These are phyloP conservation scores for Eragrostis tef DNA, from an alignment of 202 grass and related monocot species.

Conservation along the genomic window DNA sequence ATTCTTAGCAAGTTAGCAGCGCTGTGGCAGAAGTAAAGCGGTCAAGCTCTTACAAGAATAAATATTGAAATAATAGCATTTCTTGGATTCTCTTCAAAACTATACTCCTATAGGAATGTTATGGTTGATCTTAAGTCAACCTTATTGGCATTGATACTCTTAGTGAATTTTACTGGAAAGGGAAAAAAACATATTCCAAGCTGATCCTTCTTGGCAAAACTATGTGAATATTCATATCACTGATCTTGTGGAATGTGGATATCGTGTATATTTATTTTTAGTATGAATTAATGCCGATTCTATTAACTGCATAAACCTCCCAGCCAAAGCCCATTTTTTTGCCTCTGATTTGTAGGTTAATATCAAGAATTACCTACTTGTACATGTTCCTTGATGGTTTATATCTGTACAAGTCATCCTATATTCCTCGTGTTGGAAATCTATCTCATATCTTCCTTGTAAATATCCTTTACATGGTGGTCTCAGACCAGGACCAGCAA, in stretches of 20 bases:
- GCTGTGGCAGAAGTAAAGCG: neutral
- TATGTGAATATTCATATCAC: no score
- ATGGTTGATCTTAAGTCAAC: neutral
- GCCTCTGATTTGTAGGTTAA: neutral
- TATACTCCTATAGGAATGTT: neutral
- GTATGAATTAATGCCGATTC: no score
- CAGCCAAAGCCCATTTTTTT: no score
- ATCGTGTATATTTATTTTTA: no score
- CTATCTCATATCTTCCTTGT: no score
- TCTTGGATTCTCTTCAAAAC: neutral
- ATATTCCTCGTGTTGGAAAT: no score
- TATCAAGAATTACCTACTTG: conserved; percentile 15
- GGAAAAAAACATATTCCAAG: neutral
- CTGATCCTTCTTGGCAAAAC: conserved; percentile 15
- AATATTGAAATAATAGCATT: neutral
- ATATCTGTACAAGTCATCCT: neutral
- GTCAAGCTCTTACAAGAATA: conserved; percentile 19
- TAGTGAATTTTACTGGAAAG: neutral
- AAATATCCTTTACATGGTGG: no score
- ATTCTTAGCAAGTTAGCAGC: neutral
- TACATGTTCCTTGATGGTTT: conserved; percentile 30
- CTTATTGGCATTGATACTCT: neutral
- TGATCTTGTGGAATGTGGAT: no score
- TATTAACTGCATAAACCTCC: no score
- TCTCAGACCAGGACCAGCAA: no score